Base-by-base conservation (phyloP, 345 rosid species). In the Linum usitatissimum region DNA sequence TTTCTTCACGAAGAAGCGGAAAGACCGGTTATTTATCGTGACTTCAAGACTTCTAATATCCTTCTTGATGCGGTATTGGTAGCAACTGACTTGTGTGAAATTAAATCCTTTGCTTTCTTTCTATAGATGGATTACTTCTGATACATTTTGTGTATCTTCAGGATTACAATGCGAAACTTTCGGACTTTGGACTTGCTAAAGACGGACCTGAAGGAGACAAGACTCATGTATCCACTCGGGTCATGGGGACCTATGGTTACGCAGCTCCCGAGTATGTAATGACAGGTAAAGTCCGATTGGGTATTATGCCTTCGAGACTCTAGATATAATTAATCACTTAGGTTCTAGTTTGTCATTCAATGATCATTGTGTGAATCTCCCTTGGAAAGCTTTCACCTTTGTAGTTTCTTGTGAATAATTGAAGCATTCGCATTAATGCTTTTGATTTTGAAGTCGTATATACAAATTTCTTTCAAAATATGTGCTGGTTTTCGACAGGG, bases 261-360 rank as follows among this genome's bases (percentile, higher is more conserved):
- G 98, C 98, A 39, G 98, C 98, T 45, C 98, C 98, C 0, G 97
- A 92, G 76, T 92, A 92, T 71, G 99, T 92, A 57, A 92, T 92
- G 99, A 93, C 96, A 4, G 98, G 99, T 93, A 72, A 23, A 60
- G 87, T 67, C 36, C 21, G 6, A 5, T 18, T 36, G 10, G 6
- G 5, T 23, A 21, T 19, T 36, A 51, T 19, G 31, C 3, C 17
- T 45, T 10, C 17, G 15, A 45, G 51, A 45, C 8, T 34, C 38
- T 1, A 34, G 38, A 34, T 34, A 34, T 34, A 34, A 34, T 23
- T 21, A 53, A 15, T 28, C 9, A 23, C 12, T 0, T 10, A 45
- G 28, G 10, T 4, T 6, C 3, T n/a, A 56, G 45, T 5, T 30
- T 13, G 30, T 6, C 17, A 51, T 23, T 28, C 8, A 21, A 17